Evolutionary conservation across 129 eudicot genomes (phyloP), one percentile per base, ranked within the genome.

Genomic region (Pseudognaphalium luteoalbum): DNA sequence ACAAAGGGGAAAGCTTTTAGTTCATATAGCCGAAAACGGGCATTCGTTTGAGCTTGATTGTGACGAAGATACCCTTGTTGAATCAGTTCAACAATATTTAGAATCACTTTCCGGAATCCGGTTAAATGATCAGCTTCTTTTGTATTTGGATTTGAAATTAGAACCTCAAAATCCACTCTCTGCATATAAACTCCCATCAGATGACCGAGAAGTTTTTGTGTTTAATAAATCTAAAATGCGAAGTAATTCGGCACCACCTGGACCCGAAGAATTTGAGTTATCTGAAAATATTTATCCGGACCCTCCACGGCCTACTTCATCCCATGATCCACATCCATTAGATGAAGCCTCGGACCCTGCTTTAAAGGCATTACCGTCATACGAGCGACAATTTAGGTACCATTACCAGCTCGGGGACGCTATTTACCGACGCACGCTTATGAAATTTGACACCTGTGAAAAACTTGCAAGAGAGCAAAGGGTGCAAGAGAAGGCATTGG

Each of bases 281-380:
- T 64, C 83, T 59, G 92, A 87, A 33, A 84, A 80, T 67, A 81
- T 81, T 6, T 87, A 91, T 41, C 96, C 88, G 0, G 86, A 86
- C 41, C 76, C 87, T 50, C 89, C 82, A 16, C 25, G 47, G 0
- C 84, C 84, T 30, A 66, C 80, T 6, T 75, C 93, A 0, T 80
- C 96, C 68, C 83, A 76, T 25, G 80, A 88, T 28, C 86, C 95
- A 3, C 99, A 91, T 74, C 96, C 97, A 1, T 65, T 95, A 75
- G 99, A 95, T 86, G 90, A 89, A 81, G 92, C 96, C 9, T 61
- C 90, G 2, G 99, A 95, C 76, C 99, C 99, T 5, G 99, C 99
- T 17, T 76, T 95, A 16, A 95, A 91, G 65, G 99, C 95, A 7
- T 78, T 95, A 60, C 96, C 99, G 32, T 89, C 95, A 19, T 95